Percentiles rank a stretch among this genome's conserved stretches.
These are phyloP conservation scores for sorghum (Sorghum bicolor) DNA, from an alignment of 176 grass and related monocot species.

Conservation along the genomic window DNA sequence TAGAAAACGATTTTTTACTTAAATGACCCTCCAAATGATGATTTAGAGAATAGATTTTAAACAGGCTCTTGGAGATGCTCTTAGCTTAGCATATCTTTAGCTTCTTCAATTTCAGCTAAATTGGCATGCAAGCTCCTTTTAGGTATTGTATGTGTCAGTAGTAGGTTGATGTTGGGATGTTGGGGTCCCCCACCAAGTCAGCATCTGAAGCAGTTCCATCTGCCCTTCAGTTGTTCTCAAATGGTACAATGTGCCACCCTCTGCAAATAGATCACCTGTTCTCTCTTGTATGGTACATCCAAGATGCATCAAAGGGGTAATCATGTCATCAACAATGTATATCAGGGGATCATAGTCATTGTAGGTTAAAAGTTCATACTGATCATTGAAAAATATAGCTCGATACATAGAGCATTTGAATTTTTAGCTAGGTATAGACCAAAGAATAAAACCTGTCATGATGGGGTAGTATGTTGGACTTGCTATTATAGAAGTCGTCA, in stretches of 20 bases:
- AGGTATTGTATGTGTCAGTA: background rate
- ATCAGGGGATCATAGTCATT: background rate
- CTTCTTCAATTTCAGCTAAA: background rate
- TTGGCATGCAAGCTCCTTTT: background rate
- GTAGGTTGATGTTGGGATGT: background rate
- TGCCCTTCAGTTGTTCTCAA: no score
- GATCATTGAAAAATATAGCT: background rate
- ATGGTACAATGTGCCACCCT: background rate
- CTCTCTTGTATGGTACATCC: background rate
- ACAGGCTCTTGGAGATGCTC: no score
- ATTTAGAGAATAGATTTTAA: no score
- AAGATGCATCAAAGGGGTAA: background rate
- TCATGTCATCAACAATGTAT: background rate
- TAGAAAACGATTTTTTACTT: no score
- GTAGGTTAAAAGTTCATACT: background rate
- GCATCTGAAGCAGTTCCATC: background rate
- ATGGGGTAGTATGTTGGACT: background rate
- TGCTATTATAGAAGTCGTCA: background rate
- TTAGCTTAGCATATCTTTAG: background rate
- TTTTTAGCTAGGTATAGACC: background rate
- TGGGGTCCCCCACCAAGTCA: background rate
- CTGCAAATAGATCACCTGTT: background rate
- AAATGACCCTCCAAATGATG: no score
- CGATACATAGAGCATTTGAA: background rate
- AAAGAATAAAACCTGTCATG: background rate